Evolutionary conservation across 805 yeast species (phyloP).

Genomic region (Pichia californica): DNA sequence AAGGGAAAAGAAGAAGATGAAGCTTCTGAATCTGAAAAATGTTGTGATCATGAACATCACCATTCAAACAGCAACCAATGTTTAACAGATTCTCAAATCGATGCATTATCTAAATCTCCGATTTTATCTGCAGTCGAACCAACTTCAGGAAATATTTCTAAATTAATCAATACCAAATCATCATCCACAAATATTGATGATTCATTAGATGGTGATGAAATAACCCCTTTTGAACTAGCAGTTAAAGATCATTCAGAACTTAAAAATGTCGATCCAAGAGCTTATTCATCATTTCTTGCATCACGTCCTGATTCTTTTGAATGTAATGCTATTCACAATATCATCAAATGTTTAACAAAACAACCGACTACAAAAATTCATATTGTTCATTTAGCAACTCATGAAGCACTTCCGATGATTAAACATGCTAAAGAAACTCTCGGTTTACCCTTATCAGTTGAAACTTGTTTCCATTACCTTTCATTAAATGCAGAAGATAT

Average conservation of each 20-base stretch:
- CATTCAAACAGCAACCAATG: slow-evolving; percentile 14
- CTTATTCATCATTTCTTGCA: slow-evolving; percentile 66
- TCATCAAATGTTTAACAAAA: slow-evolving; percentile 54
- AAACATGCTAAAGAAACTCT: slow-evolving; percentile 49
- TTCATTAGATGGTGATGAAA: slow-evolving; percentile 17
- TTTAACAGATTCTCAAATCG: slow-evolving; percentile 44
- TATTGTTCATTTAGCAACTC: slow-evolving; percentile 85
- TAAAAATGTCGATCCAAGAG: slow-evolving; percentile 47
- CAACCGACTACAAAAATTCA: slow-evolving; percentile 67
- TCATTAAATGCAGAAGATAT: slow-evolving; percentile 73
- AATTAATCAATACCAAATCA: slow-evolving; percentile 25
- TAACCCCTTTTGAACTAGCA: slow-evolving; percentile 23
- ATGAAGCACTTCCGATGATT: slow-evolving; percentile 72
- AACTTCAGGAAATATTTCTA: slow-evolving; percentile 39
- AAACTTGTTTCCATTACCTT: slow-evolving; percentile 91
- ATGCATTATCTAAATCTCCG: slow-evolving; percentile 50
- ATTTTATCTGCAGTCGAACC: slow-evolving; percentile 56
- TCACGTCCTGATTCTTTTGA: slow-evolving; percentile 89
- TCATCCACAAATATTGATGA: slow-evolving; percentile 6
- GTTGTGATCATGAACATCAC: slow-evolving; percentile 13
- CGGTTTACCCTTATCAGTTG: slow-evolving; percentile 68
- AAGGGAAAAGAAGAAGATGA: slow-evolving; percentile 34
- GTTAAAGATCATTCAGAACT: slow-evolving; percentile 24
- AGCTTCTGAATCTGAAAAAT: slow-evolving; percentile 14
- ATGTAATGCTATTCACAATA: slow-evolving; percentile 70